phyloP scores from a whole-genome alignment of 2,329 filamentous ascomycete species.

The Ophiostoma angusticollis region DNA sequence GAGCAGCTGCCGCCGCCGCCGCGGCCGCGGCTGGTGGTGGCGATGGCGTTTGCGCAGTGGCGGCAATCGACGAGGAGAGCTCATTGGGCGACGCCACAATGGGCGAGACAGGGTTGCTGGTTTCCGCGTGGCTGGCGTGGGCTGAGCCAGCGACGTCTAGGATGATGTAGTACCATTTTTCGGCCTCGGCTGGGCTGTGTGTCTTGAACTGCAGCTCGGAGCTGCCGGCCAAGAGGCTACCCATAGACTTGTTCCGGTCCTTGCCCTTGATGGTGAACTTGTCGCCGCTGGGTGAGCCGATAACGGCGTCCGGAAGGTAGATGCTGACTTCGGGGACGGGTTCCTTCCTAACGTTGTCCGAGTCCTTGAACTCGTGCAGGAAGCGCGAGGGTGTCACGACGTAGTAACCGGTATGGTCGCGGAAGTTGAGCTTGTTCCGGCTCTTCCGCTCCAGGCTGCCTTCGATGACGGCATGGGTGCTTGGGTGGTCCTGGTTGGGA shows the following conservation, averaged over 20 bases:
- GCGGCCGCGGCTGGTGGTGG: neutral
- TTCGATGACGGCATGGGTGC: slow-evolving; percentile 74
- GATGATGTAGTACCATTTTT: slow-evolving; percentile 75
- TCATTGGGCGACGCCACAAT: slow-evolving; percentile 15
- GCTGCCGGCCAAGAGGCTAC: slow-evolving; percentile 65
- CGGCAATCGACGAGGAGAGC: neutral
- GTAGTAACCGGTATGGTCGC: slow-evolving; percentile 73
- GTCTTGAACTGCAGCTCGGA: slow-evolving; percentile 84
- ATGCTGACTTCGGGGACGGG: slow-evolving; percentile 77
- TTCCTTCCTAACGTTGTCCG: slow-evolving; percentile 58
- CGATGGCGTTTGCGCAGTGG: neutral
- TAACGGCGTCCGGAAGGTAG: slow-evolving; percentile 78
- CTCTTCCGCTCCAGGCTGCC: slow-evolving; percentile 84
- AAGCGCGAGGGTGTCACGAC: slow-evolving; percentile 80
- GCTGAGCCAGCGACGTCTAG: slow-evolving; percentile 42
- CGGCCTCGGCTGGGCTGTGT: slow-evolving; percentile 63
- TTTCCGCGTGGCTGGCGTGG: slow-evolving; percentile 23
- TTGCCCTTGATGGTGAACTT: slow-evolving; percentile 97
- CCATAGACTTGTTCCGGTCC: slow-evolving; percentile 68
- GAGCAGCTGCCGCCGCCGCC: neutral
- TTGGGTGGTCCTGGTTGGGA: slow-evolving; percentile 73
- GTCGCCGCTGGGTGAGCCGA: slow-evolving; percentile 57
- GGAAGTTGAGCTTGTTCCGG: slow-evolving; percentile 66
- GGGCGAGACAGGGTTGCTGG: slow-evolving; percentile 22
- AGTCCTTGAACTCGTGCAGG: slow-evolving; percentile 92